A percentile compares a stretch with the other conserved stretches of the same genome.
Conservation (phyloP, 768 basidiomycete genomes). For the Serendipita sp. region DNA sequence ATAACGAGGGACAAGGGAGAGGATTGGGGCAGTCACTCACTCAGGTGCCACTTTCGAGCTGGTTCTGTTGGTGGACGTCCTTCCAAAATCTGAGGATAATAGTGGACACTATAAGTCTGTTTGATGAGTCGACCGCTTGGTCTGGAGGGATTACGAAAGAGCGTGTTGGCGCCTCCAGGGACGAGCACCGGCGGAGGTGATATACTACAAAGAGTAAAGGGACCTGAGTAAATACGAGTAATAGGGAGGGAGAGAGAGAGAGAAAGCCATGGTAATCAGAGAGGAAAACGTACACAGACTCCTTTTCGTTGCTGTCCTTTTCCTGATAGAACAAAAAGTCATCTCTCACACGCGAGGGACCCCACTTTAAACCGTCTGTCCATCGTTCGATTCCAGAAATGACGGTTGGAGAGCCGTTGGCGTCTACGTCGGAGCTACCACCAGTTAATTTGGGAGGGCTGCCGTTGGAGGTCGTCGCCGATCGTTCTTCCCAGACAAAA, state of each 20-base stretch:
- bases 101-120: slow-evolving; percentile 4
- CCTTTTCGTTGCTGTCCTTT: slow-evolving; percentile 35
- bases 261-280: slow-evolving; percentile 7
- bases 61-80: slow-evolving; percentile 10
- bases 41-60: slow-evolving; percentile 2
- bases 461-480: slow-evolving; percentile 42
- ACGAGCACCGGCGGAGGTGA: not conserved
- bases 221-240: not conserved
- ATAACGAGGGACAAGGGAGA: not conserved
- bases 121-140: slow-evolving; percentile 10
- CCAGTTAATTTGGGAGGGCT: slow-evolving; percentile 24
- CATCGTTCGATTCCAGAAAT: slow-evolving; percentile 60
- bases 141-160: not conserved
- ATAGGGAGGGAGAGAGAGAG: not conserved
- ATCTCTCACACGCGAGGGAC: slow-evolving; percentile 68
- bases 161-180: not conserved
- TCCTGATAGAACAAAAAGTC: slow-evolving; percentile 75
- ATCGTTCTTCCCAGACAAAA: slow-evolving; percentile 74
- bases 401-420: not conserved
- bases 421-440: not conserved
- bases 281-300: slow-evolving; percentile 20
- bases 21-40: not conserved
- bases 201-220: not conserved
- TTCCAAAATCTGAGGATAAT: not conserved
- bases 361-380: slow-evolving; percentile 73